Base-by-base conservation (phyloP, 176 grass and related monocot species). In the Puya raimondii region DNA sequence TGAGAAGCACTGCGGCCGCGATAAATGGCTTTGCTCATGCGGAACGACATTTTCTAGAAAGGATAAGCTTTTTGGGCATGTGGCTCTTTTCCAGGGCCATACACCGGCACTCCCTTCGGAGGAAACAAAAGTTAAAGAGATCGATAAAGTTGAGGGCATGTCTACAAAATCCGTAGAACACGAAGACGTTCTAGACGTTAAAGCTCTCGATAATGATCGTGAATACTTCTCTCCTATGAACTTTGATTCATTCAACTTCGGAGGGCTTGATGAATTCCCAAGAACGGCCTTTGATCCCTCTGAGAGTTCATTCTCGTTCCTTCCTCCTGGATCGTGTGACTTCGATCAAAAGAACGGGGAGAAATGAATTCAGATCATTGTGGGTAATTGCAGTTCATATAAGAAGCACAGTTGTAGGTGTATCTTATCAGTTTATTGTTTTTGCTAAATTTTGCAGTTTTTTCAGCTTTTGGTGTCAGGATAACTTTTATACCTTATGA, bases 11-110 rank as follows among this genome's bases (percentile, higher is more conserved):
- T 96, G 87, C 0, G 87, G 91, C 42, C 49, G 51, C 26, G 77
- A 85, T 59, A 85, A 75, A 68, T 96, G 91, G 87, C 48, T 96
- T 48, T 91, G 87, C 78, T 91, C 91, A 1, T 96, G 91, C 11
- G 84, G 87, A 1, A 90, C 87, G 1, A 87, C 63, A 23, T 96
- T 96, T 53, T 87, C 91, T 6, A 85, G 91, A 74, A 96, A 96
- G 67, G 91, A 91, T 66, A 96, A 96, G 72, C 80, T 96, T 2
- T 96, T 96, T 8, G 73, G 84, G 1, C 91, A 96, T 13, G 79
- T 90, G 21, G 87, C 84, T 2, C 70, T 96, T 47, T 96, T 96
- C 65, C 84, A 90, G 50, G 91, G 87, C 10, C 91, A 96, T 63
- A 80, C 84, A 0, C 91, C 87, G 0, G 82, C 82, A 2, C 50